A percentile compares a stretch with the other conserved stretches of the same genome.
These are phyloP conservation scores for Dissoconium aciculare DNA, from an alignment of 2,329 filamentous ascomycete species.

Conservation along the genomic window DNA sequence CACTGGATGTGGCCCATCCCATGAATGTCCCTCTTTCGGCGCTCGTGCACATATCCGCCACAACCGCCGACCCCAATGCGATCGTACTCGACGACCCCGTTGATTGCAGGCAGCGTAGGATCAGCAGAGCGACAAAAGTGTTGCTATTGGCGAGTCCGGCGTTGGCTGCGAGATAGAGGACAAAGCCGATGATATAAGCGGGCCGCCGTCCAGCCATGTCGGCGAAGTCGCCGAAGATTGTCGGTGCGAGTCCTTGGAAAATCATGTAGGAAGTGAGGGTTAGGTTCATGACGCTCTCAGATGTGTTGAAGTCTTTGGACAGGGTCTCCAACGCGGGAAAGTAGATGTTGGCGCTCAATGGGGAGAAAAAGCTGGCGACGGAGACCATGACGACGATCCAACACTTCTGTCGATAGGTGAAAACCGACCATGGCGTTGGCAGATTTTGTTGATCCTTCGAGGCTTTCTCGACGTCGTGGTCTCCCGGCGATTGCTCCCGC, in stretches of 20 bases:
- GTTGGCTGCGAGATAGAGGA: slow-evolving; percentile 14
- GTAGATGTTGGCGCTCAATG: slow-evolving; percentile 39
- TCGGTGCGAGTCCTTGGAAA: slow-evolving; percentile 34
- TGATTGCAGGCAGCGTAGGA: slow-evolving; percentile 21
- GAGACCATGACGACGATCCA: slow-evolving; percentile 36
- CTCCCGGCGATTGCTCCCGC: too few species aligned
- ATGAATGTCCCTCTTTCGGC: slow-evolving; percentile 22
- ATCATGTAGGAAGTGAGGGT: slow-evolving; percentile 46
- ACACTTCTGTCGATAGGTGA: slow-evolving; percentile 28
- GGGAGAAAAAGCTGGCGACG: slow-evolving; percentile 39
- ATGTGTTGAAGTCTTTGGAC: slow-evolving; percentile 33
- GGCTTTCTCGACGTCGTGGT: too few species aligned
- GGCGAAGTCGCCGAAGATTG: slow-evolving; percentile 13
- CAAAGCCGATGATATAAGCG: slow-evolving; percentile 15
- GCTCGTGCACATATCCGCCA: slow-evolving; percentile 21
- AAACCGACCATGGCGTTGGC: slow-evolving; percentile 22
- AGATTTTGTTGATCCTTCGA: too few species aligned
- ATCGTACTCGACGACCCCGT: slow-evolving; percentile 28
- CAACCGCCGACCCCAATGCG: slow-evolving; percentile 21
- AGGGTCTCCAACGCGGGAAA: slow-evolving; percentile 38
- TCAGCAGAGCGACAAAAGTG: slow-evolving; percentile 12
- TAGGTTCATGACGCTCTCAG: slow-evolving; percentile 30
- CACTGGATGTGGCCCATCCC: slow-evolving; percentile 7
- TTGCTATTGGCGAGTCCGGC: slow-evolving; percentile 12
- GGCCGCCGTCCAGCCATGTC: slow-evolving; percentile 15